These are phyloP conservation scores for Neofusicoccum parvum DNA, from an alignment of 2,329 filamentous ascomycete genomes.

Conservation along the genomic window DNA sequence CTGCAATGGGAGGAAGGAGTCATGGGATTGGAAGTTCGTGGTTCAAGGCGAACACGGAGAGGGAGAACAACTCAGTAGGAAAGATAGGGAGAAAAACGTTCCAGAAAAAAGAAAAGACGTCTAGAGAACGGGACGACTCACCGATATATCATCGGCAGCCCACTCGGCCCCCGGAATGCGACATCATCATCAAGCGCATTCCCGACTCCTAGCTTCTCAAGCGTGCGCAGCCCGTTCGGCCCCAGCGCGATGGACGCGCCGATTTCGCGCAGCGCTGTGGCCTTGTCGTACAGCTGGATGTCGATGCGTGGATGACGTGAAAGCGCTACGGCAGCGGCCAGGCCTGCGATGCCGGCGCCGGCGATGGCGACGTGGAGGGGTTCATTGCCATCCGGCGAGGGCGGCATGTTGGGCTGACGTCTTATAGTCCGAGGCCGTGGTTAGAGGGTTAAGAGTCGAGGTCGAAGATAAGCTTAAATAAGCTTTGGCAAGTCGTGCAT, in stretches of 20 bases:
- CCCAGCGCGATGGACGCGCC: conserved; percentile 43
- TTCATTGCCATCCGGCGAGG: not conserved
- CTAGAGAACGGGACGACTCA: conserved; percentile 20
- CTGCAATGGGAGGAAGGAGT: not conserved
- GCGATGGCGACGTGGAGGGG: conserved; percentile 35
- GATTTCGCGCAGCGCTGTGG: conserved; percentile 38
- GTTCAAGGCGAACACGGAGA: not conserved
- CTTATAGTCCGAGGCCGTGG: not conserved
- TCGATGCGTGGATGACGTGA: conserved; percentile 33
- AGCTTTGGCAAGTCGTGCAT: not conserved
- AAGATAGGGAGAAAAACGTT: not conserved
- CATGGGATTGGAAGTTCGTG: too few species aligned
- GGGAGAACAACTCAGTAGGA: not conserved
- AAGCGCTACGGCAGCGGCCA: conserved; percentile 41
- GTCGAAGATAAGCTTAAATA: not conserved
- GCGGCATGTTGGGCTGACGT: not conserved
- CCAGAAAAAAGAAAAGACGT: not conserved
- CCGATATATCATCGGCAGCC: conserved; percentile 39
- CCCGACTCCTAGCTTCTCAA: conserved; percentile 38
- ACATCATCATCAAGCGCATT: conserved; percentile 37
- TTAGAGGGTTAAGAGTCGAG: not conserved
- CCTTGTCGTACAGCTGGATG: conserved; percentile 41
- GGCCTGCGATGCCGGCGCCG: conserved; percentile 44
- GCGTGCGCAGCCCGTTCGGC: conserved; percentile 31
- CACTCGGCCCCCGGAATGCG: conserved; percentile 35